These are phyloP conservation scores for Xylaria polymorpha DNA, from an alignment of 2,329 filamentous ascomycete species.

Conservation along the genomic window DNA sequence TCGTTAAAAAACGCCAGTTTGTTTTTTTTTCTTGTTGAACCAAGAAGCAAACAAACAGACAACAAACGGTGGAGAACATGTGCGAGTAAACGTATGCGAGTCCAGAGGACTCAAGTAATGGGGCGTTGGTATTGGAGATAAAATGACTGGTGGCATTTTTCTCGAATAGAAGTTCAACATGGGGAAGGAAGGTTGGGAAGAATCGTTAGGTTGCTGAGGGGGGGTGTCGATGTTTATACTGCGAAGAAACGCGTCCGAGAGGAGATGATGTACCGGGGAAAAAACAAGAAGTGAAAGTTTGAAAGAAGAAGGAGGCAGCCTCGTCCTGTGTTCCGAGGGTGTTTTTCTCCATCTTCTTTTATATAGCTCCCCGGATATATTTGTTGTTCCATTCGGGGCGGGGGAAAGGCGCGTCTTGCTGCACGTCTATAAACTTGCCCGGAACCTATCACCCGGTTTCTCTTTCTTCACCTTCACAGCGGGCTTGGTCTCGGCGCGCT, in stretches of 20 bases:
- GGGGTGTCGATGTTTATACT: not conserved
- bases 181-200: not conserved
- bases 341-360: not conserved
- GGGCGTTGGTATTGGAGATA: not conserved
- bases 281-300: not conserved
- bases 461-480: too few relatives aligned
- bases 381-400: not conserved
- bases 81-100: not conserved
- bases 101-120: not conserved
- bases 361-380: not conserved
- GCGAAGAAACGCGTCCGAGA: not conserved
- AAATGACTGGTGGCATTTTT: not conserved
- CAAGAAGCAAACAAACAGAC: constrained; percentile 1
- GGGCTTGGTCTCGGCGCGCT: constrained; percentile 7
- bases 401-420: not conserved
- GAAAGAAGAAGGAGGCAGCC: not conserved
- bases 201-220: not conserved
- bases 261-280: not conserved
- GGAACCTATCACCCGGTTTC: too few relatives aligned
- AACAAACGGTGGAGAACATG: not conserved
- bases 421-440: not conserved
- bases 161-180: not conserved
- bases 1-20: not conserved
- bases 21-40: not conserved
- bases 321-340: constrained; percentile 10